These are phyloP conservation scores for Mucor indicus DNA, from an alignment of 371 early-diverging fungal genomes.

Conservation along the genomic window DNA sequence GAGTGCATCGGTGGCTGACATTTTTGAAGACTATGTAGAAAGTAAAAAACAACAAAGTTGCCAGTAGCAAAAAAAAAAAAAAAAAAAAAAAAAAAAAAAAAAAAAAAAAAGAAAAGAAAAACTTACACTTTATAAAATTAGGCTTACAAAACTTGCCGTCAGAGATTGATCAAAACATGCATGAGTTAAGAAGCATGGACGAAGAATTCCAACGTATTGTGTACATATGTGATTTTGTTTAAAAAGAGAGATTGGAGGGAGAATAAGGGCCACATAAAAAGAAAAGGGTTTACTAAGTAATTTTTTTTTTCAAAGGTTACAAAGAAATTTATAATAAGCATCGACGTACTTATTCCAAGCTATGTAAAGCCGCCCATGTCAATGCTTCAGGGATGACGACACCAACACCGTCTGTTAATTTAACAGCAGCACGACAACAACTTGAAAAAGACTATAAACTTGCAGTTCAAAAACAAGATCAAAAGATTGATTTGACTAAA, in stretches of 20 bases:
- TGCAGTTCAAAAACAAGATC: conserved; percentile 49
- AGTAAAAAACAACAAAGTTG: conserved; percentile 36
- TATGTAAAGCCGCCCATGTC: conserved; percentile 4
- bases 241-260: background rate
- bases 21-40: conserved; percentile 54
- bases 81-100: too few relatives aligned
- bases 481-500: conserved; percentile 47
- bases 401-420: conserved; percentile 12
- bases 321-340: conserved; percentile 24
- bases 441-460: conserved; percentile 43
- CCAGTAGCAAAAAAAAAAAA: too few relatives aligned
- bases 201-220: conserved; percentile 44
- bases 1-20: conserved; percentile 46
- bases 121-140: conserved; percentile 3
- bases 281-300: background rate
- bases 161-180: conserved; percentile 55
- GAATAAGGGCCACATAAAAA: background rate
- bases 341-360: conserved; percentile 14
- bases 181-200: conserved; percentile 51
- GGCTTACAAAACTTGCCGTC: conserved; percentile 49
- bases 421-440: conserved; percentile 25
- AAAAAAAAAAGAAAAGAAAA: too few relatives aligned
- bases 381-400: background rate
- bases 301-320: conserved; percentile 4
- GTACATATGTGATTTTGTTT: background rate